Evolutionary conservation across 1,284 basidiomycete species (phyloP).

Genomic region (Trichosporon ovoides): DNA sequence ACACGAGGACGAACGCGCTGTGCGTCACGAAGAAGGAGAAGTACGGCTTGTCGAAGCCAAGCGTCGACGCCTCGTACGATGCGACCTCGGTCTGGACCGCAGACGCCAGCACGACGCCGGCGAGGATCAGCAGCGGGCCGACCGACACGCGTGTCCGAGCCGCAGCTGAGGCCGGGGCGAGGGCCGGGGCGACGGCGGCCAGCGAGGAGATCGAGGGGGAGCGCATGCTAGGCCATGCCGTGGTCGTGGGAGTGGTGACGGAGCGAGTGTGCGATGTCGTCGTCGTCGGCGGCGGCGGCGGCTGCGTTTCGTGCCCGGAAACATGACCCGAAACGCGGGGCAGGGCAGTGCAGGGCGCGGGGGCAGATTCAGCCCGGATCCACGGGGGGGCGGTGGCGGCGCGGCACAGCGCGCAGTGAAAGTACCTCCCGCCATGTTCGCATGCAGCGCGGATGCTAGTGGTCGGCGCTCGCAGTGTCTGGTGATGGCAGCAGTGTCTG

Average conservation of each 20-base stretch:
- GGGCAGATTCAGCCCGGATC: no score
- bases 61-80: slow-evolving; percentile 26
- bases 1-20: slow-evolving; percentile 42
- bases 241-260: neutral
- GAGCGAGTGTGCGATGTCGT: neutral
- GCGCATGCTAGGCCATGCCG: slow-evolving; percentile 4
- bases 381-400: no score
- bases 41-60: slow-evolving; percentile 44
- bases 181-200: neutral
- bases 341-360: no score
- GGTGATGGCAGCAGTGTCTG: no score
- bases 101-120: slow-evolving; percentile 39
- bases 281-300: neutral
- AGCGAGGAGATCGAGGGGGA: neutral
- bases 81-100: slow-evolving; percentile 46
- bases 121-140: slow-evolving; percentile 38
- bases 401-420: no score
- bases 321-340: no score
- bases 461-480: no score
- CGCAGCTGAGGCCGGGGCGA: neutral
- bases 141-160: slow-evolving; percentile 11
- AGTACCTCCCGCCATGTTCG: no score
- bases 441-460: no score
- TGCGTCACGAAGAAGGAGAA: slow-evolving; percentile 49
- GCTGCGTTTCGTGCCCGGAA: no score